Base-by-base conservation (phyloP, 1,284 basidiomycete species). In the Uromyces viciae-fabae region DNA sequence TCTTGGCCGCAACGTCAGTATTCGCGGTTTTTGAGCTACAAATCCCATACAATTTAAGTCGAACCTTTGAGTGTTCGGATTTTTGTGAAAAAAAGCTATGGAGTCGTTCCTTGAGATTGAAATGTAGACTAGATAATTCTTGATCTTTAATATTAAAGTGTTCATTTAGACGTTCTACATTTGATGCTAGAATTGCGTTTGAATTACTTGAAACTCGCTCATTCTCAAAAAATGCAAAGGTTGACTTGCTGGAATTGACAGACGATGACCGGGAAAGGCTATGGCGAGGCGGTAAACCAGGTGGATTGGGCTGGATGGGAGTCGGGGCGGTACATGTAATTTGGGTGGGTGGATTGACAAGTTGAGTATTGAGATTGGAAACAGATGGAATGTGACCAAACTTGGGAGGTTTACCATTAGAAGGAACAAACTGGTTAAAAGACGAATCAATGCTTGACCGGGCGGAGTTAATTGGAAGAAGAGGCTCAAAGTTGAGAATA, bases 31-130 rank as follows among this genome's bases (percentile, higher is more conserved):
- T 58, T 25, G 49, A 49, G 43, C 72, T 74, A 60, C 75, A 77
- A n/a, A 77, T 77, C 9, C 75, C 75, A 71, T 58, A 78, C 9
- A 78, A 49, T 54, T 78, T 71, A 9, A 78, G 40, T 31, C 76
- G 46, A 25, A 78, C 46, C 52, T 71, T 40, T 17, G 46, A 15
- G 25, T 33, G 36, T 40, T 78, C 64, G 11, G 38, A 42, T 40
- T 78, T 78, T 68, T 69, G 64, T 11, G 66, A 54, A 71, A 78
- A 78, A 42, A 78, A 78, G 14, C 64, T 66, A n/a, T 56, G 66
- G 43, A 78, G 66, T 28, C 76, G 28, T 40, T 78, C 76, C 36
- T 66, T 69, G 7, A 78, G 22, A 25, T 78, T 69, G n/a, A 56
- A 52, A 71, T 78, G 76, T 22, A 78, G 49, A 7, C 38, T 28